Percentiles rank a stretch among this genome's conserved stretches.
Evolutionary conservation across 2,329 filamentous ascomycete species (phyloP).

Genomic region (Fusarium phyllophilum): DNA sequence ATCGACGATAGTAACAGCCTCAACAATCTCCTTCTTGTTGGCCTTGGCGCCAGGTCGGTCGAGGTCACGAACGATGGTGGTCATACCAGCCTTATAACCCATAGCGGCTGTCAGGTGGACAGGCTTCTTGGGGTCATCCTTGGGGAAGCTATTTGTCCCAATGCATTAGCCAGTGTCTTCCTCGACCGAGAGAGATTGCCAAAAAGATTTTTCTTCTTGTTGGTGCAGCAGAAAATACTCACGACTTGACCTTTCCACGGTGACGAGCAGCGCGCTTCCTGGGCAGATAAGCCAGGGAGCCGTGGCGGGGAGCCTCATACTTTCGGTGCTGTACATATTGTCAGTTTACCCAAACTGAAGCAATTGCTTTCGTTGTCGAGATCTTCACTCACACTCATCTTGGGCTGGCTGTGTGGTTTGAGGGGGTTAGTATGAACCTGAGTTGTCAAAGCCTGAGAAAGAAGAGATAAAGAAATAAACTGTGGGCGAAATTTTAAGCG

Average conservation of each 20-base stretch:
- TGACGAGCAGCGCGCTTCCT: slow-evolving; percentile 94
- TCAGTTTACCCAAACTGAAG: slow-evolving; percentile 41
- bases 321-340: slow-evolving; percentile 60
- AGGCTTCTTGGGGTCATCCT: slow-evolving; percentile 99
- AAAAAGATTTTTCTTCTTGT: neutral
- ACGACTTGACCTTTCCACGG: slow-evolving; percentile 98
- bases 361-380: slow-evolving; percentile 34
- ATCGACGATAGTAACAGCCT: slow-evolving; percentile 88
- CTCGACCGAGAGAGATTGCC: neutral
- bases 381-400: slow-evolving; percentile 53
- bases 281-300: slow-evolving; percentile 87
- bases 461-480: slow-evolving; percentile 47
- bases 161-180: slow-evolving; percentile 43
- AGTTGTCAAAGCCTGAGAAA: slow-evolving; percentile 50
- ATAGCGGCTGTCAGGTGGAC: slow-evolving; percentile 98
- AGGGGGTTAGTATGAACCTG: slow-evolving; percentile 50
- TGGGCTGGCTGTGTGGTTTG: slow-evolving; percentile 52
- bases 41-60: slow-evolving; percentile 99
- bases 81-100: slow-evolving; percentile 99
- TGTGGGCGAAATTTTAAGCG: slow-evolving; percentile 55
- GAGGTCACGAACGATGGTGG: slow-evolving; percentile 98
- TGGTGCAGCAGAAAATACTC: slow-evolving; percentile 55
- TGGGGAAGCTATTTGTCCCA: slow-evolving; percentile 81
- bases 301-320: slow-evolving; percentile 91
- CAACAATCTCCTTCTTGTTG: slow-evolving; percentile 98